These are phyloP conservation scores for Fomitiporia mediterranea DNA, from an alignment of 1,284 basidiomycete species.

Conservation along the genomic window DNA sequence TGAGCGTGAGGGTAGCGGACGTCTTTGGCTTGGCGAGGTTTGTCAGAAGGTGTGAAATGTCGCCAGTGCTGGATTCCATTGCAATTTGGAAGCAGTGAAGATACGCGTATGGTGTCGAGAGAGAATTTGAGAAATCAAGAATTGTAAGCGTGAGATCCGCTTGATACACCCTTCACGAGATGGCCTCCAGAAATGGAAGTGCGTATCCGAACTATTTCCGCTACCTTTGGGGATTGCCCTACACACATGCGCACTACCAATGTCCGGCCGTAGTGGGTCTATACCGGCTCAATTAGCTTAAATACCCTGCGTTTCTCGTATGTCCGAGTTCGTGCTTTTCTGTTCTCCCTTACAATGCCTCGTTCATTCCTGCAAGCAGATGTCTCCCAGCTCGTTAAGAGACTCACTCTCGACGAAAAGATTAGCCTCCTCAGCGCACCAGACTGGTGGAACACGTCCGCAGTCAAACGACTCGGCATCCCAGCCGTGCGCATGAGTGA, in stretches of 20 bases:
- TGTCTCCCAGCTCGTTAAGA: slow-evolving; percentile 47
- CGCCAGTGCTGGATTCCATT: slow-evolving; percentile 27
- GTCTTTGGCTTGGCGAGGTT: slow-evolving; percentile 66
- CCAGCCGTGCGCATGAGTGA: slow-evolving; percentile 64
- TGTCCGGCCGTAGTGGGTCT: too few species aligned
- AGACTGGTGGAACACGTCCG: slow-evolving; percentile 68
- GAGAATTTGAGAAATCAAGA: background rate
- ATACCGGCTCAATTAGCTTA: background rate
- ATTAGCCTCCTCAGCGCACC: slow-evolving; percentile 57
- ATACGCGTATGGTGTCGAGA: too few species aligned
- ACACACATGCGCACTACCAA: too few species aligned
- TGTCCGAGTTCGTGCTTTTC: background rate
- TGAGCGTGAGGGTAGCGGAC: slow-evolving; percentile 79
- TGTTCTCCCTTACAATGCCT: slow-evolving; percentile 18
- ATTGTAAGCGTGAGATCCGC: too few species aligned
- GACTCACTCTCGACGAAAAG: slow-evolving; percentile 58
- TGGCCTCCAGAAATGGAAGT: too few species aligned
- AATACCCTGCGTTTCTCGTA: background rate
- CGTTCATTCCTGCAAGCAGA: slow-evolving; percentile 45
- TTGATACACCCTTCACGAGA: too few species aligned
- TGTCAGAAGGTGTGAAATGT: slow-evolving; percentile 52
- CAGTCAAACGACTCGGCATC: slow-evolving; percentile 52
- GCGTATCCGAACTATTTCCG: background rate
- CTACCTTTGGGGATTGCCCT: background rate
- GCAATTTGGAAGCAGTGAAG: too few species aligned